phyloP scores from a whole-genome alignment of 768 basidiomycete genomes.

The Rhodotorula toruloides region DNA sequence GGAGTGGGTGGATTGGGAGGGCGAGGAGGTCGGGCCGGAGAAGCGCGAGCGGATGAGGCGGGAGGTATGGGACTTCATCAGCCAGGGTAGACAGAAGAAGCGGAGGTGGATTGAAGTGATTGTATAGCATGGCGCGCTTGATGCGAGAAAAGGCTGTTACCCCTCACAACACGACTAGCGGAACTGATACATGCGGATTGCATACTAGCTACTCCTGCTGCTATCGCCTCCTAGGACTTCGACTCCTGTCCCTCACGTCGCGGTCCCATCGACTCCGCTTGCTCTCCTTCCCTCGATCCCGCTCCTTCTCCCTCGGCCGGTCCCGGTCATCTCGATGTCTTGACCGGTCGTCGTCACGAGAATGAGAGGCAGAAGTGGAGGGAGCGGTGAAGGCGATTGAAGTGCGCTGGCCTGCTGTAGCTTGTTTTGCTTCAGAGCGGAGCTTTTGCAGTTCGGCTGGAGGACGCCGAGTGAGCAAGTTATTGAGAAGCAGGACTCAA shows the following conservation, averaged over 20 bases:
- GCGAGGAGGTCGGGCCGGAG: not conserved
- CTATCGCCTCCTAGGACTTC: constrained; percentile 26
- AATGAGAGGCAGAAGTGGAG: not conserved
- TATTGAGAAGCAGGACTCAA: too few species aligned
- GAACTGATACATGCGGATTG: too few species aligned
- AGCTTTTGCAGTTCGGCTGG: constrained; percentile 62
- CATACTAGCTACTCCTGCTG: too few species aligned
- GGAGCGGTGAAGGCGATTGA: constrained; percentile 60
- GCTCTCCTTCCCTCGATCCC: constrained; percentile 8
- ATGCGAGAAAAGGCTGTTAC: not conserved
- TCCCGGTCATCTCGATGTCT: constrained; percentile 10
- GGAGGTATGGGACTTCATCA: constrained; percentile 2
- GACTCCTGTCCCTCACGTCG: constrained; percentile 24
- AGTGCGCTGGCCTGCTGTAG: constrained; percentile 47
- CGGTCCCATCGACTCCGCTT: constrained; percentile 35
- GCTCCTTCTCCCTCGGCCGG: constrained; percentile 10
- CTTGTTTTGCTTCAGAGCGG: constrained; percentile 61
- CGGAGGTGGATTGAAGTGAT: constrained; percentile 23
- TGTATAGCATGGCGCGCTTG: not conserved
- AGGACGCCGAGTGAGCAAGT: not conserved
- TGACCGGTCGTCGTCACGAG: constrained; percentile 5
- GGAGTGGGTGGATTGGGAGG: not conserved
- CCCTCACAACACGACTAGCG: too few species aligned
- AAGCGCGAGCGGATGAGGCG: not conserved
- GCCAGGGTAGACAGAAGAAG: not conserved